A percentile compares a stretch with the other conserved stretches of the same genome.
phyloP scores from a whole-genome alignment of 441 rosid genomes.

The California macrophylla region DNA sequence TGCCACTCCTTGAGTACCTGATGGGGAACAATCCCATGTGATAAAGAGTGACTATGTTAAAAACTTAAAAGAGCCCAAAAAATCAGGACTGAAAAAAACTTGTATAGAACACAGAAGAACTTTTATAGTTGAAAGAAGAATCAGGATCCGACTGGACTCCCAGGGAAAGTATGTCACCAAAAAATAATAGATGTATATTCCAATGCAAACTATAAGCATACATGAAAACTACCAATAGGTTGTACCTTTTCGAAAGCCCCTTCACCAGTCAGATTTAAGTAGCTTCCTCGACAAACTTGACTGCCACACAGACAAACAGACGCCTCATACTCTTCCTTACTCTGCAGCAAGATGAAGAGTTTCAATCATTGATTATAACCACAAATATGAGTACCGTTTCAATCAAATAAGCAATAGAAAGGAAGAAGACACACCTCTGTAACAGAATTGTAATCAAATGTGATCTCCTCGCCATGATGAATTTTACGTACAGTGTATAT shows the following conservation, averaged over 20 bases:
- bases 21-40: constrained; percentile 10
- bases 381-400: neutral
- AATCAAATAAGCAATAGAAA: constrained; percentile 17
- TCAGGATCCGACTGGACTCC: neutral
- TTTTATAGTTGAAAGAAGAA: neutral
- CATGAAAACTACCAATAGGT: neutral
- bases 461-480: constrained; percentile 88
- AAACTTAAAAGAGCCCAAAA: constrained; percentile 10
- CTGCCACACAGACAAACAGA: constrained; percentile 99
- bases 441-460: constrained; percentile 96
- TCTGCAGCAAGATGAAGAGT: constrained; percentile 40
- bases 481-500: constrained; percentile 74
- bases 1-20: constrained; percentile 92
- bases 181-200: neutral
- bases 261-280: constrained; percentile 97
- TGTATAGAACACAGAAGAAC: neutral
- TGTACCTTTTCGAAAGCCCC: constrained; percentile 94
- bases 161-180: neutral
- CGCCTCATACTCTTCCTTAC: constrained; percentile 99
- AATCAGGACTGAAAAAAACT: constrained; percentile 6
- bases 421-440: constrained; percentile 65
- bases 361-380: constrained; percentile 18
- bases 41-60: constrained; percentile 8
- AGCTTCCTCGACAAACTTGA: constrained; percentile 99
- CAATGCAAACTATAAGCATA: neutral